phyloP scores from a whole-genome alignment of 257 asterid species.

The Scutellaria barbata region DNA sequence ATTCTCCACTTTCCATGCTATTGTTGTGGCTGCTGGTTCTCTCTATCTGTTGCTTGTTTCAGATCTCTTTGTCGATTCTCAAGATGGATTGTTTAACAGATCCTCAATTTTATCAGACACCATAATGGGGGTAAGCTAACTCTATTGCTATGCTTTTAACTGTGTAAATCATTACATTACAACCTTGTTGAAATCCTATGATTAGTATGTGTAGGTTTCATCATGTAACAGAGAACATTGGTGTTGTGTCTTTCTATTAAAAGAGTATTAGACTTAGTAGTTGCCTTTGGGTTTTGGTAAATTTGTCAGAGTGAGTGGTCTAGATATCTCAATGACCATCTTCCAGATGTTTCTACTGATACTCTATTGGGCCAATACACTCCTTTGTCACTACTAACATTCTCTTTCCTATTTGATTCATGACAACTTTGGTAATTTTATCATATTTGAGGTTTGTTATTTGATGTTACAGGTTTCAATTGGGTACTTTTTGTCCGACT shows the following conservation, averaged over 20 bases:
- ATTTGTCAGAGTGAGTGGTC: not conserved
- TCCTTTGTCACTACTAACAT: not conserved
- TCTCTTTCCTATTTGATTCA: slow-evolving; percentile 1
- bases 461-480: slow-evolving; percentile 67
- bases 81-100: slow-evolving; percentile 51
- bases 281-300: slow-evolving; percentile 8
- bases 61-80: slow-evolving; percentile 56
- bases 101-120: slow-evolving; percentile 75
- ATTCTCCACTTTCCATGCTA: slow-evolving; percentile 88
- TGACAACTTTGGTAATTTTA: slow-evolving; percentile 17
- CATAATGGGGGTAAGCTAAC: slow-evolving; percentile 67
- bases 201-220: not conserved
- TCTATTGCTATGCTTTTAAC: slow-evolving; percentile 12
- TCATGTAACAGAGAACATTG: not conserved
- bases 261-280: not conserved
- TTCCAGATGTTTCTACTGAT: not conserved
- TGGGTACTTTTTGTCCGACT: slow-evolving; percentile 86
- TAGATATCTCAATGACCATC: not conserved
- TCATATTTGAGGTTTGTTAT: slow-evolving; percentile 16
- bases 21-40: slow-evolving; percentile 68
- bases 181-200: slow-evolving; percentile 19
- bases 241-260: not conserved
- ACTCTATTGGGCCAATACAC: not conserved
- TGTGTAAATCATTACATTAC: slow-evolving; percentile 10
- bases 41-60: slow-evolving; percentile 69